Conservation (phyloP, 768 basidiomycete genomes). For the Tylopilus sp. region DNA sequence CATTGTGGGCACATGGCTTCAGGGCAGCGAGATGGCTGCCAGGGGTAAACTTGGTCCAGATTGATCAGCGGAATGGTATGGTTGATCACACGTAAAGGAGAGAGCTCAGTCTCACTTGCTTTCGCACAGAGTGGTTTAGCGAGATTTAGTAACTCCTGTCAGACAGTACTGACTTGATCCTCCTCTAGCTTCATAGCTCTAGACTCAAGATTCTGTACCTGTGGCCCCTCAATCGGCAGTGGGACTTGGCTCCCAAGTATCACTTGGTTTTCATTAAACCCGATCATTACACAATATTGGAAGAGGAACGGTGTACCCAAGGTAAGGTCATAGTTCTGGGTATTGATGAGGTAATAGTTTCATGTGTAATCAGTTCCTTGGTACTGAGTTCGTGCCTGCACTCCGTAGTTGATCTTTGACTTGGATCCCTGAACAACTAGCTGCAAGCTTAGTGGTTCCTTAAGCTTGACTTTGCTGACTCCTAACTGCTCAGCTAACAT, state of each 20-base stretch:
- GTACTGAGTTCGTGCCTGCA: not conserved
- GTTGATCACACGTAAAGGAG: not conserved
- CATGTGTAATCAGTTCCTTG: constrained; percentile 16
- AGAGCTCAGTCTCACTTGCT: not conserved
- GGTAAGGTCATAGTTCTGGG: constrained; percentile 38
- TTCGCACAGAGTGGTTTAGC: not conserved
- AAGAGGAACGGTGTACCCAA: constrained; percentile 39
- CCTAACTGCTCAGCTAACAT: constrained; percentile 28
- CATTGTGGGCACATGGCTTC: not conserved
- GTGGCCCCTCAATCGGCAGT: not conserved
- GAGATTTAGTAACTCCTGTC: not conserved
- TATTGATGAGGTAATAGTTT: constrained; percentile 37
- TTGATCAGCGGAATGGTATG: not conserved
- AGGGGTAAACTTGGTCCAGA: not conserved
- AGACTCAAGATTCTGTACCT: not conserved
- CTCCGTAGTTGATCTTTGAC: constrained; percentile 22
- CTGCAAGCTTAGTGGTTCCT: constrained; percentile 10
- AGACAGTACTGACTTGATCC: not conserved
- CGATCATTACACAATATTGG: constrained; percentile 24
- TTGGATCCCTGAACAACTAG: constrained; percentile 31
- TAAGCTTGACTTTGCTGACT: not conserved
- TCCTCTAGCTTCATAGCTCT: not conserved
- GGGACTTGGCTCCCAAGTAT: not conserved
- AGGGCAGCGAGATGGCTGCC: not conserved
- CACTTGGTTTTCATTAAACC: not conserved